phyloP scores from a whole-genome alignment of 441 rosid species.

The Croton setiger region DNA sequence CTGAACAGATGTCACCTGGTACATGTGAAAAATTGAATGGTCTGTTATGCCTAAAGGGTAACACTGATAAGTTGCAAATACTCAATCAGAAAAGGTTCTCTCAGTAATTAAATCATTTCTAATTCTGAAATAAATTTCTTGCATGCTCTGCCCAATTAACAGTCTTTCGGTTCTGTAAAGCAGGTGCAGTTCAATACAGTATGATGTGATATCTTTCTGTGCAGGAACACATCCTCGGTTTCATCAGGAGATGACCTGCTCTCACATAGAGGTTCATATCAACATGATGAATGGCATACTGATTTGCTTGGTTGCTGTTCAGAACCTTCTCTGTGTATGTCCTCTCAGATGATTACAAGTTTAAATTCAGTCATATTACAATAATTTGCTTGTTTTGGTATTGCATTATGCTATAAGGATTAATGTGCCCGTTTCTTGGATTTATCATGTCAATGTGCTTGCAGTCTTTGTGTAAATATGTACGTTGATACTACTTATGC shows the following conservation, averaged over 20 bases:
- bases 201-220: constrained; percentile 22
- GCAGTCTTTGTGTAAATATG: no score
- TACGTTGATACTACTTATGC: no score
- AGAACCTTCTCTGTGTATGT: constrained; percentile 77
- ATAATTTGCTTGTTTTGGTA: no score
- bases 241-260: constrained; percentile 56
- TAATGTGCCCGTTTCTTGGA: no score
- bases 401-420: no score
- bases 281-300: constrained; percentile 72
- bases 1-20: neutral
- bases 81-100: neutral
- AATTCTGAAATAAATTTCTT: neutral
- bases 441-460: no score
- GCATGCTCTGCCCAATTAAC: constrained; percentile 4
- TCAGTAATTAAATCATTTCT: neutral
- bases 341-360: neutral
- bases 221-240: constrained; percentile 78
- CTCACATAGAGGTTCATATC: constrained; percentile 50
- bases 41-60: neutral
- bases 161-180: constrained; percentile 15
- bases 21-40: neutral
- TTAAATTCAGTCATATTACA: no score
- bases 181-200: constrained; percentile 13
- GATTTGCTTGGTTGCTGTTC: constrained; percentile 90
- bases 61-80: neutral